These are phyloP conservation scores for Endocalyx cinctus DNA, from an alignment of 2,329 filamentous ascomycete genomes.

Conservation along the genomic window DNA sequence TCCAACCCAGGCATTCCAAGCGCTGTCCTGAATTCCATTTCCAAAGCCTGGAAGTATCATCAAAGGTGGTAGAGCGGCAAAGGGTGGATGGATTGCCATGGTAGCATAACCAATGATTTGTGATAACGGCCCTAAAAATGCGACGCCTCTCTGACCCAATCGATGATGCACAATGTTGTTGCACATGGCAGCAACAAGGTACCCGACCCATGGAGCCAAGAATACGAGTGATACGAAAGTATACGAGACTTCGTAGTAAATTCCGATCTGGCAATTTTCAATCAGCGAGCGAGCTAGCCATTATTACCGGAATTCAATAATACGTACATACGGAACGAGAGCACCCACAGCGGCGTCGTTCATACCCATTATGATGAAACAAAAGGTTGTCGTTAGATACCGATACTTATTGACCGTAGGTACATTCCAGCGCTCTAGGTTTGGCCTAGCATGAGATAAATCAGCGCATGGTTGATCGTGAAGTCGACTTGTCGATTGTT, in stretches of 20 bases:
- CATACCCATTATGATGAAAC: slow-evolving; percentile 10
- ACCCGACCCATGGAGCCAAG: slow-evolving; percentile 61
- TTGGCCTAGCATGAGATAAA: no score
- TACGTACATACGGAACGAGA: slow-evolving; percentile 3
- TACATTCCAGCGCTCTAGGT: slow-evolving; percentile 4
- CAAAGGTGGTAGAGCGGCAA: slow-evolving; percentile 50
- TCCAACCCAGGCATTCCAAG: slow-evolving; percentile 59
- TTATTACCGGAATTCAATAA: background rate
- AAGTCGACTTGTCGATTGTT: no score
- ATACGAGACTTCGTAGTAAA: slow-evolving; percentile 59
- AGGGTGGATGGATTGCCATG: slow-evolving; percentile 64
- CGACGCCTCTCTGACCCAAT: slow-evolving; percentile 67
- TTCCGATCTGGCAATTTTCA: background rate
- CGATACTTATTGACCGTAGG: slow-evolving; percentile 5
- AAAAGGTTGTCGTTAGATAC: slow-evolving; percentile 3
- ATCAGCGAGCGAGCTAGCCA: background rate
- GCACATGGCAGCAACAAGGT: slow-evolving; percentile 56
- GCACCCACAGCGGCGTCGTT: slow-evolving; percentile 7
- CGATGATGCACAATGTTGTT: slow-evolving; percentile 62
- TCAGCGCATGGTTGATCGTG: no score
- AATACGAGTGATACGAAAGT: slow-evolving; percentile 63
- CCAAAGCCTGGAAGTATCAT: slow-evolving; percentile 9
- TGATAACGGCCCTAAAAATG: slow-evolving; percentile 57
- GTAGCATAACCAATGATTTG: slow-evolving; percentile 63
- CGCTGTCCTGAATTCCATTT: slow-evolving; percentile 42